phyloP scores from a whole-genome alignment of 352 stramenopile genomes.

The Phytopythium kandeliae region DNA sequence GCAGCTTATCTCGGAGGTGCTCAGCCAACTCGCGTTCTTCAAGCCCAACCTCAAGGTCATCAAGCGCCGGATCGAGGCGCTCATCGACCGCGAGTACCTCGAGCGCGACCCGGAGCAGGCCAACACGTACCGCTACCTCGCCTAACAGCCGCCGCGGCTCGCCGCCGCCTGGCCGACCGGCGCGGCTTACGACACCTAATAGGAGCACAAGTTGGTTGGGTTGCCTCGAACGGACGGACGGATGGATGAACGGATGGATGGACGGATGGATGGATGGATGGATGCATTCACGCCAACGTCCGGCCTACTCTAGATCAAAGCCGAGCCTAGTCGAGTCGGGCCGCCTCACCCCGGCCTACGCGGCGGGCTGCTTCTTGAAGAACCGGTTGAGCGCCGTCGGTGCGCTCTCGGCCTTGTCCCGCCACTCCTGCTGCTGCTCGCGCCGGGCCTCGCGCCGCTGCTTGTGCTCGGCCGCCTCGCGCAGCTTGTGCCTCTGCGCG shows the following conservation, averaged over 20 bases:
- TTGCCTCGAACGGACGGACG: no score
- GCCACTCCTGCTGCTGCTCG: conserved; percentile 76
- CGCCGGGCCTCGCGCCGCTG: conserved; percentile 64
- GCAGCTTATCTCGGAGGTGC: conserved; percentile 97
- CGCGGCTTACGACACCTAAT: no score
- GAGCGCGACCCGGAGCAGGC: conserved; percentile 94
- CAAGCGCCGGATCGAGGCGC: conserved; percentile 96
- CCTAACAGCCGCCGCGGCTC: no score
- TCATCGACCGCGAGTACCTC: conserved; percentile 99
- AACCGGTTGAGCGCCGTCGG: conserved; percentile 85
- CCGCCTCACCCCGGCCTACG: conserved; percentile 45
- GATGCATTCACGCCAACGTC: no score
- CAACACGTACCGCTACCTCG: conserved; percentile 96
- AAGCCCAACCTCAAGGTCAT: conserved; percentile 97
- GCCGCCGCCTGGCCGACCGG: no score
- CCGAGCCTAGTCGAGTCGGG: no score
- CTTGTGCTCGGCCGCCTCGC: conserved; percentile 77
- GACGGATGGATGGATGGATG: no score
- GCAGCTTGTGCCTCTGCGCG: conserved; percentile 89
- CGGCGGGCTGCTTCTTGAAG: conserved; percentile 57
- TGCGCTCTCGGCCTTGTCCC: conserved; percentile 65
- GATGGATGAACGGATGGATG: no score
- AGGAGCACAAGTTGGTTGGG: no score
- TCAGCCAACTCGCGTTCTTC: conserved; percentile 98
- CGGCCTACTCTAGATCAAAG: no score